A percentile compares a stretch with the other conserved stretches of the same genome.
Conservation (phyloP, 345 rosid genomes). For the Citrus sp. region DNA sequence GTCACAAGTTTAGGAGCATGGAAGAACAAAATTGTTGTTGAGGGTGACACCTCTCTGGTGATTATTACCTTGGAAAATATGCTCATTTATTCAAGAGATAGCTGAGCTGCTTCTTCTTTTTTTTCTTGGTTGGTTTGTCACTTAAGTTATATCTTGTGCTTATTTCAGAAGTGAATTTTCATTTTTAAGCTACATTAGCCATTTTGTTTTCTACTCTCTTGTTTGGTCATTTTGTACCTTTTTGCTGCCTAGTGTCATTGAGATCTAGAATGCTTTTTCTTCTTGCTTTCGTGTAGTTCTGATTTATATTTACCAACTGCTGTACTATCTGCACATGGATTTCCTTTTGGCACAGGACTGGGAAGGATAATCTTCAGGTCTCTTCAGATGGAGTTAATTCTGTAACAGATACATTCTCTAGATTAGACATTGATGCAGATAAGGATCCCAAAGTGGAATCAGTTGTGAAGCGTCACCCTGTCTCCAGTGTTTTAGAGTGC, state of each 20-base stretch:
- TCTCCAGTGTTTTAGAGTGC: slow-evolving; percentile 46
- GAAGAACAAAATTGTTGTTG: not conserved
- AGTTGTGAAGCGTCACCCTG: slow-evolving; percentile 24
- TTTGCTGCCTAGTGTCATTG: not conserved
- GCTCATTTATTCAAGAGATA: not conserved
- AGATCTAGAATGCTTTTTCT: not conserved
- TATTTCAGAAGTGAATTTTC: not conserved
- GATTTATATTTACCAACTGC: not conserved
- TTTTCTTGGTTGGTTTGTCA: not conserved
- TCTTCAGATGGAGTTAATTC: slow-evolving; percentile 39
- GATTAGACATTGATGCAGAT: slow-evolving; percentile 49
- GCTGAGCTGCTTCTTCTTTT: not conserved
- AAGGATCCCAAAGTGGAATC: slow-evolving; percentile 30
- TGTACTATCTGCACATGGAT: not conserved
- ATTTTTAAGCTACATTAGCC: not conserved
- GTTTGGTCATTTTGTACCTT: not conserved
- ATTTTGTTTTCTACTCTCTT: not conserved
- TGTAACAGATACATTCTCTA: slow-evolving; percentile 44
- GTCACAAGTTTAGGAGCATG: not conserved
- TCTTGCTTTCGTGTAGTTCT: not conserved
- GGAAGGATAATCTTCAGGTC: slow-evolving; percentile 29
- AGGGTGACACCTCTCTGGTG: not conserved
- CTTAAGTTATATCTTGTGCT: not conserved
- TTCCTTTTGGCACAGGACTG: slow-evolving; percentile 38
- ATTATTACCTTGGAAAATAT: not conserved